These are phyloP conservation scores for Akanthomyces lecanii DNA, from an alignment of 2,329 filamentous ascomycete genomes.

Conservation along the genomic window DNA sequence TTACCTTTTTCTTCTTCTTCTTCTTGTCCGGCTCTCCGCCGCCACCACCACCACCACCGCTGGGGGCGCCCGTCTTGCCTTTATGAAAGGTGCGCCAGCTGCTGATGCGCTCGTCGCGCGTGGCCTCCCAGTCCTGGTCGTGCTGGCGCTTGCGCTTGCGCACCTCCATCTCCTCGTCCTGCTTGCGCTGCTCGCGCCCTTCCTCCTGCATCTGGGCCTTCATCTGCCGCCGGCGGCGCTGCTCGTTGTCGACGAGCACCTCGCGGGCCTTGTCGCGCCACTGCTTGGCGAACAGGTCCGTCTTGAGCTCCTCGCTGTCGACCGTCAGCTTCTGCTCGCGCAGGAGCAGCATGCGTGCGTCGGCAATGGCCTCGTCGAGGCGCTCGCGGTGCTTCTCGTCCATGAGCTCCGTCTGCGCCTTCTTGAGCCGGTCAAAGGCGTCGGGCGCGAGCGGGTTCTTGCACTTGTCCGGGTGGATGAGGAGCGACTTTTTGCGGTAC, in stretches of 20 bases:
- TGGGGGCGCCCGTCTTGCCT: conserved; percentile 46
- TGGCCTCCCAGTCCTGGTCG: conserved; percentile 93
- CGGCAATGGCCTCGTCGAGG: conserved; percentile 91
- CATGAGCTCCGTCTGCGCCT: conserved; percentile 85
- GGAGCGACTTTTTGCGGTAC: conserved; percentile 96
- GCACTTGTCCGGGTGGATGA: conserved; percentile 98
- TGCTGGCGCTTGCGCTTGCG: conserved; percentile 85
- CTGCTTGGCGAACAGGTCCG: conserved; percentile 72
- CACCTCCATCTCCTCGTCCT: conserved; percentile 78
- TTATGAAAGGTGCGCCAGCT: conserved; percentile 94
- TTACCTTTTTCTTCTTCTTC: conserved; percentile 69
- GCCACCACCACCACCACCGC: background rate
- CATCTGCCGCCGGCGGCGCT: conserved; percentile 74
- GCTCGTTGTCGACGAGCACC: conserved; percentile 90
- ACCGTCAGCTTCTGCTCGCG: conserved; percentile 90
- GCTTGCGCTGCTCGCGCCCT: conserved; percentile 78
- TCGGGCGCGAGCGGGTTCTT: conserved; percentile 86
- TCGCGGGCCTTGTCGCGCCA: conserved; percentile 89
- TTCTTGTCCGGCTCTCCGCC: conserved; percentile 37
- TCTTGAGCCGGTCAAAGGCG: conserved; percentile 93
- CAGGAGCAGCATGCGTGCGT: conserved; percentile 91
- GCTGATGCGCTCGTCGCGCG: conserved; percentile 82
- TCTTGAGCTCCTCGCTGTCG: conserved; percentile 82
- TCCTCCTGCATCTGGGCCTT: conserved; percentile 97
- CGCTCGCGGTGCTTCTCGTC: conserved; percentile 87